Conservation (phyloP, 768 basidiomycete genomes). For the Lactifluus pinguis region DNA sequence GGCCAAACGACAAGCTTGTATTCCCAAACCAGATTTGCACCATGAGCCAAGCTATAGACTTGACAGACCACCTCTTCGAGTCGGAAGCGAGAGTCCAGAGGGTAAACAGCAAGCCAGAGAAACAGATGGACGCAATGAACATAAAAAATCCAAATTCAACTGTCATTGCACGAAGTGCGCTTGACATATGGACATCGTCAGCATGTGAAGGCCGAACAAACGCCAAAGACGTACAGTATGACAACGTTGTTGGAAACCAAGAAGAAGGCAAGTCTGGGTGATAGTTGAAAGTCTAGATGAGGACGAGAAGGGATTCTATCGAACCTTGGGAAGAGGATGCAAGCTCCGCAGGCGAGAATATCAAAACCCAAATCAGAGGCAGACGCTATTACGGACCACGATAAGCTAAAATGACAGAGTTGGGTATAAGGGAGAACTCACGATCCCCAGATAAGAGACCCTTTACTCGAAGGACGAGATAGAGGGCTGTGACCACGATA, state of each 20-base stretch:
- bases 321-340: slow-evolving; percentile 76
- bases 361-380: slow-evolving; percentile 68
- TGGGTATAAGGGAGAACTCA: slow-evolving; percentile 25
- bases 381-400: neutral
- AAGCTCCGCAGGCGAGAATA: slow-evolving; percentile 74
- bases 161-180: slow-evolving; percentile 77
- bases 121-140: slow-evolving; percentile 65
- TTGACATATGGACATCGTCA: slow-evolving; percentile 22
- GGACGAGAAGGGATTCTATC: slow-evolving; percentile 8
- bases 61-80: slow-evolving; percentile 29
- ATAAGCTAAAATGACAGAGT: neutral
- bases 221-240: slow-evolving; percentile 45
- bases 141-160: slow-evolving; percentile 74
- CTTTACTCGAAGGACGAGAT: slow-evolving; percentile 53
- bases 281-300: neutral
- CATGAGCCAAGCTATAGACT: slow-evolving; percentile 73
- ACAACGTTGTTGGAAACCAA: slow-evolving; percentile 71
- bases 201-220: neutral
- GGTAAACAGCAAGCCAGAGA: slow-evolving; percentile 64
- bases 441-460: slow-evolving; percentile 49
- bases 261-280: slow-evolving; percentile 65
- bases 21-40: slow-evolving; percentile 84
- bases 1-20: slow-evolving; percentile 45
- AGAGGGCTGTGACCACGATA: slow-evolving; percentile 58
- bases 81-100: slow-evolving; percentile 40